Conservation (phyloP, 2,329 filamentous ascomycete genomes). For the Dothistroma pini region DNA sequence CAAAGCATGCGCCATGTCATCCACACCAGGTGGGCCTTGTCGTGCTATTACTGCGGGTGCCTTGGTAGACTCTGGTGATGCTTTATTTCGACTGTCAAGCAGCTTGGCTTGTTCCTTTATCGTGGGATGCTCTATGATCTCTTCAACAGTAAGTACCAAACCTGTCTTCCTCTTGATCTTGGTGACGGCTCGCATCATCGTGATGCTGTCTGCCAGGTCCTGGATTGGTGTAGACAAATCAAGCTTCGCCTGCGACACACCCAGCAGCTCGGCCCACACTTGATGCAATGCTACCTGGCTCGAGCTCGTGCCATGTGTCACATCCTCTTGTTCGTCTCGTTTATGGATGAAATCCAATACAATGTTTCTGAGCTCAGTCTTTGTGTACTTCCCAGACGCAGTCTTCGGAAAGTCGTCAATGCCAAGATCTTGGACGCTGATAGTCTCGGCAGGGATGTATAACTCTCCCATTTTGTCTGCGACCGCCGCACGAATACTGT, state of each 20-base stretch:
- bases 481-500: slow-evolving; percentile 5
- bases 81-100: neutral
- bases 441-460: slow-evolving; percentile 16
- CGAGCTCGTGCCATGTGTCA: neutral
- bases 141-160: neutral
- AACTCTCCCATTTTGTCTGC: slow-evolving; percentile 7
- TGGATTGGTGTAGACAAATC: neutral
- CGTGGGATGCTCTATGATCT: neutral
- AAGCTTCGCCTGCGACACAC: neutral
- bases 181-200: slow-evolving; percentile 7
- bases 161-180: slow-evolving; percentile 6
- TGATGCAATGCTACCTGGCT: neutral
- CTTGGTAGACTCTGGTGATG: neutral
- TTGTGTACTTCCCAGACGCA: slow-evolving; percentile 13
- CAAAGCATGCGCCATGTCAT: neutral
- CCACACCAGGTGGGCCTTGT: neutral
- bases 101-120: neutral
- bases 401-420: slow-evolving; percentile 20
- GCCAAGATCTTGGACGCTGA: slow-evolving; percentile 9
- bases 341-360: slow-evolving; percentile 1
- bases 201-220: slow-evolving; percentile 10
- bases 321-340: neutral
- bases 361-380: slow-evolving; percentile 8
- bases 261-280: neutral
- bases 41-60: neutral